A percentile compares a stretch with the other conserved stretches of the same genome.
Conservation (phyloP, 305 asterid species). For the Fraxinus greggii region DNA sequence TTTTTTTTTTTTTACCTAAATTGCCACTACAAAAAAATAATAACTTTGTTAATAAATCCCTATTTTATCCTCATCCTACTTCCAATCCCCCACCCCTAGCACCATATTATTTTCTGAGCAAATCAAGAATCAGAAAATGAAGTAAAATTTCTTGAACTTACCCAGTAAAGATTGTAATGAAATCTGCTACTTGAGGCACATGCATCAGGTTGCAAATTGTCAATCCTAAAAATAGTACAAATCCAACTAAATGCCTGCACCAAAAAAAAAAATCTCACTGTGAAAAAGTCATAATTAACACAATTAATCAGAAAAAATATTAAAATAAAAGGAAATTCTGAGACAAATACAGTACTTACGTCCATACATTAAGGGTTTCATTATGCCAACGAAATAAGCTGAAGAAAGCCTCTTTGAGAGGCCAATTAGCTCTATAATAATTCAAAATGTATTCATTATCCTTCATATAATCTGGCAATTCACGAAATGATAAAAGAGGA, state of each 20-base stretch:
- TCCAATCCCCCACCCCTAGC: background rate
- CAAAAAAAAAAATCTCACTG: background rate
- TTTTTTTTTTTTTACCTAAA: background rate
- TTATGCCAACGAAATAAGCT: conserved; percentile 93
- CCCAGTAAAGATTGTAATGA: conserved; percentile 69
- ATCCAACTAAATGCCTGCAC: conserved; percentile 90
- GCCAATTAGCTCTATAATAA: conserved; percentile 83
- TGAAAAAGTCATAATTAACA: background rate
- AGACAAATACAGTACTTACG: conserved; percentile 44
- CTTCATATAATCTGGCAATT: conserved; percentile 90
- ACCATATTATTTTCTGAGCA: background rate
- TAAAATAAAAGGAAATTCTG: background rate
- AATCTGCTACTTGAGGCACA: conserved; percentile 73
- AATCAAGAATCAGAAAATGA: background rate
- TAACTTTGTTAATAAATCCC: background rate
- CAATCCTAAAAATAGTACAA: conserved; percentile 62
- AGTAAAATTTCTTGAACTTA: conserved; percentile 27
- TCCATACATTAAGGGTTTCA: conserved; percentile 97
- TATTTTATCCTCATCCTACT: background rate
- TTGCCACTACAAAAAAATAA: conserved; percentile 16
- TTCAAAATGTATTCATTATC: conserved; percentile 79
- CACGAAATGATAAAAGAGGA: conserved; percentile 49
- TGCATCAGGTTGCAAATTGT: conserved; percentile 56
- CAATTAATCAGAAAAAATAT: background rate
- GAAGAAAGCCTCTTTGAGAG: conserved; percentile 66